Percentiles rank a stretch among this genome's conserved stretches.
Conservation (phyloP, 768 basidiomycete genomes). For the Leccinum obscurum region DNA sequence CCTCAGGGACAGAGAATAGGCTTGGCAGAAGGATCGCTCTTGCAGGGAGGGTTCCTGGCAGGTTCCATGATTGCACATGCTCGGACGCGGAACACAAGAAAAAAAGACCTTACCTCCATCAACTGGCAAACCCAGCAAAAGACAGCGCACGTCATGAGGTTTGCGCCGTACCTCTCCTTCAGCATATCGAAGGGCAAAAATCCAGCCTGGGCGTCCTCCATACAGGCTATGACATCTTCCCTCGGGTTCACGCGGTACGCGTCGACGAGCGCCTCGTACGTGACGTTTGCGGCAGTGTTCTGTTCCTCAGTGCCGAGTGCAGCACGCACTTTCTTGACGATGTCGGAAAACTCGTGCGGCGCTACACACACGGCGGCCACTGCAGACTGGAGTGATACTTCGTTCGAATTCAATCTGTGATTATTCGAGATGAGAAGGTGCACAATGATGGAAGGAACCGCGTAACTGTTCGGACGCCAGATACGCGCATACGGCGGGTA, state of each 20-base stretch:
- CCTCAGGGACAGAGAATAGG: conserved; percentile 15
- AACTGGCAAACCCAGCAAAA: conserved; percentile 49
- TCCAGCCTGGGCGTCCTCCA: conserved; percentile 35
- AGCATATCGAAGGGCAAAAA: conserved; percentile 18
- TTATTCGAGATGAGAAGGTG: not conserved
- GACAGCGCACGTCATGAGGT: conserved; percentile 37
- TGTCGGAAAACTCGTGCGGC: conserved; percentile 21
- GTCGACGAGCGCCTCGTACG: conserved; percentile 35
- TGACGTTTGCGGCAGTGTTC: conserved; percentile 3
- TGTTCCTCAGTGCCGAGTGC: conserved; percentile 15
- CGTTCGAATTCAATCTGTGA: conserved; percentile 26
- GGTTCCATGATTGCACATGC: not conserved
- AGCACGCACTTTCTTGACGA: conserved; percentile 23
- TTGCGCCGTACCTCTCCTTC: conserved; percentile 18
- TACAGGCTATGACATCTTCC: conserved; percentile 30
- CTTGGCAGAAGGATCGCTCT: conserved; percentile 20
- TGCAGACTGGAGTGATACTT: conserved; percentile 32
- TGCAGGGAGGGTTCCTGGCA: conserved; percentile 26
- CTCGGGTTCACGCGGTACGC: conserved; percentile 22
- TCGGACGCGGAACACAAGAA: not conserved
- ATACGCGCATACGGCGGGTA: conserved; percentile 33
- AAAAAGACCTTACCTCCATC: conserved; percentile 34
- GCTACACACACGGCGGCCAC: conserved; percentile 26
- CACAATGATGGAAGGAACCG: not conserved
- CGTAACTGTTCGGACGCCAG: conserved; percentile 35